Percentiles rank a stretch among this genome's conserved stretches.
Evolutionary conservation across 2,329 filamentous ascomycete genomes (phyloP).

Genomic region (Fusarium bulbicola): DNA sequence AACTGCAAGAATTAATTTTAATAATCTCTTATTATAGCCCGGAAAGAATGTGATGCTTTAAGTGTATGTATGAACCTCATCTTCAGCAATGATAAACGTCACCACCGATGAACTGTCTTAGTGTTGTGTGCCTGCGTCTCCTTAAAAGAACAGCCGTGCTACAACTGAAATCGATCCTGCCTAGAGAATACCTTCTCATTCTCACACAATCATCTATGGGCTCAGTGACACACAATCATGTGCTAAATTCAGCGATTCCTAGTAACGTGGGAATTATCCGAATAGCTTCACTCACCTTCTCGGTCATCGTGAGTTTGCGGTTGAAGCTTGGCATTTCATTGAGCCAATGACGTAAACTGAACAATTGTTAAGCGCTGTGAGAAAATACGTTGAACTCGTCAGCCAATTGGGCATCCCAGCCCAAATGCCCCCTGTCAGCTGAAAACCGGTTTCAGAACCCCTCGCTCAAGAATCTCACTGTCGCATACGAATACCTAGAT

Average conservation of each 20-base stretch:
- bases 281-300: not conserved
- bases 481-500: not conserved
- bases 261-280: not conserved
- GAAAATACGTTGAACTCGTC: not conserved
- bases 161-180: not conserved
- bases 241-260: too few relatives aligned
- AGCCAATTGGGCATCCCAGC: not conserved
- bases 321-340: not conserved
- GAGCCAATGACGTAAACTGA: not conserved
- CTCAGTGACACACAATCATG: too few relatives aligned
- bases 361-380: not conserved
- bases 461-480: not conserved
- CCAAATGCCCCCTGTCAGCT: not conserved
- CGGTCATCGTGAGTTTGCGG: not conserved
- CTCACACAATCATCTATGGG: rapidly evolving
- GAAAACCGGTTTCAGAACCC: not conserved
- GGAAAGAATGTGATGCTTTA: not conserved
- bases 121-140: too few relatives aligned
- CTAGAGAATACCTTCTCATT: rapidly evolving
- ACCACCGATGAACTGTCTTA: too few relatives aligned
- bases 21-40: rapidly evolving
- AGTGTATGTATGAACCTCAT: not conserved
- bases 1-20: not conserved
- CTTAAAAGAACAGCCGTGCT: not conserved
- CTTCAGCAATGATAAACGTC: not conserved